These are phyloP conservation scores for Caryopteris hybrid DNA, from an alignment of 305 asterid species.

Conservation along the genomic window DNA sequence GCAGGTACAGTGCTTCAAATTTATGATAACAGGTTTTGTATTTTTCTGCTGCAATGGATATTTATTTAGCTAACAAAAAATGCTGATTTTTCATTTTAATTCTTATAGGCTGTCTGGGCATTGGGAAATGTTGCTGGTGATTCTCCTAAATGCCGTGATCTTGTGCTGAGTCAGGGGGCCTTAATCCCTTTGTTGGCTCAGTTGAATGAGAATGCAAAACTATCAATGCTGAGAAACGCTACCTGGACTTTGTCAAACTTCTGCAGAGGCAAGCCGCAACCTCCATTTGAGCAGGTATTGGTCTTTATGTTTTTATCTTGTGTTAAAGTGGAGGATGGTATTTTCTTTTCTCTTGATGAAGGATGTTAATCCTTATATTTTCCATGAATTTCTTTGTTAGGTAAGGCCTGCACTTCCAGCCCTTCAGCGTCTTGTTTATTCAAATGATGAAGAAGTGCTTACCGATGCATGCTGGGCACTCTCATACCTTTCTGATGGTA, in stretches of 20 bases:
- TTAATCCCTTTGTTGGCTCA: constrained; percentile 69
- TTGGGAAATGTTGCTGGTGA: constrained; percentile 95
- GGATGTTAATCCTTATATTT: neutral
- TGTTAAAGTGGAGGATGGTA: neutral
- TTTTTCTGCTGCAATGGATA: neutral
- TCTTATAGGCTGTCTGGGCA: constrained; percentile 85
- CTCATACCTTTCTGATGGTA: constrained; percentile 91
- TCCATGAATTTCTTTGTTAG: constrained; percentile 29
- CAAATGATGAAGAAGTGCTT: constrained; percentile 87
- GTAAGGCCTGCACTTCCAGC: constrained; percentile 86
- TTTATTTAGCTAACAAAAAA: neutral
- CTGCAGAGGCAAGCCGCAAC: constrained; percentile 96
- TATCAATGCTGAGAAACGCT: constrained; percentile 93
- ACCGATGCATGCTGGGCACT: constrained; percentile 99
- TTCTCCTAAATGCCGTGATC: constrained; percentile 89
- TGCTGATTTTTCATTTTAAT: neutral
- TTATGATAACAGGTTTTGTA: neutral
- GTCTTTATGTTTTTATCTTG: neutral
- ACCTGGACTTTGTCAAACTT: constrained; percentile 93
- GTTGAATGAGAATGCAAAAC: constrained; percentile 68
- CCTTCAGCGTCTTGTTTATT: constrained; percentile 62
- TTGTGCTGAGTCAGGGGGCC: constrained; percentile 79
- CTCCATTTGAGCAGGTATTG: constrained; percentile 84
- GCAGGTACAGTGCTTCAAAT: constrained; percentile 45
- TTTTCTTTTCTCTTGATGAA: neutral